Base-by-base conservation (phyloP, 495 filamentous ascomycete genomes). In the Lasiosphaeris hirsuta region DNA sequence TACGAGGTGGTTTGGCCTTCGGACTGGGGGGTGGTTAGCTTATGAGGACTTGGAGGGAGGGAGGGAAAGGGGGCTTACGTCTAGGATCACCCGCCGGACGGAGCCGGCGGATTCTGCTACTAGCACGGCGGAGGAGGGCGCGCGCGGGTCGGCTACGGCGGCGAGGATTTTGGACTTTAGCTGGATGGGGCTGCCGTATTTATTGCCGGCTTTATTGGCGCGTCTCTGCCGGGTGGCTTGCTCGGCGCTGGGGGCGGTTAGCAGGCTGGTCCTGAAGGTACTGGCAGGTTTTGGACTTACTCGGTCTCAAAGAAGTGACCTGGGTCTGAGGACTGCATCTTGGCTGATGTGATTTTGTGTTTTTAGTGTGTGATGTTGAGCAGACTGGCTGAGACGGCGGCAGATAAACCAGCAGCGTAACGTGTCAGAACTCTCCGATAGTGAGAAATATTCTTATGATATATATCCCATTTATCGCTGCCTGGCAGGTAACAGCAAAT, bases 281-380 rank as follows among this genome's bases (percentile, higher is more conserved):
- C 1, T 11, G 30, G 39, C 4, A 15, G n/a, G 19, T 10, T 2
- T 11, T 18, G n/a, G n/a, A 45, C 81, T 68, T 78, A 90, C 86
- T 86, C 86, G 14, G 91, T 93, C 72, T 97, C 90, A 70, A 97
- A 97, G 80, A 94, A 97, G 65, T 93, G 66, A 11, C 69, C 61
- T 7, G 69, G 65, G 59, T 74, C 62, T 34, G 69, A 67, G 40
- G 71, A 69, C 61, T 70, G 68, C 68, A 70, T 70, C 14, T 60
- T 63, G 54, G 37, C 37, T 36, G 51, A 42, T 15, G 33, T 40
- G 42, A 43, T 17, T 45, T 45, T 17, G 23, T 23, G 18, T 45
- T 45, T 19, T 10, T 45, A 10, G 17, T 18, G 15, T 0, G 10
- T 10, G 17, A 18, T 45, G 43, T 14, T 45, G 18, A 13, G 43